Conservation (phyloP, 495 filamentous ascomycete genomes). For the Penicillium coffeae region DNA sequence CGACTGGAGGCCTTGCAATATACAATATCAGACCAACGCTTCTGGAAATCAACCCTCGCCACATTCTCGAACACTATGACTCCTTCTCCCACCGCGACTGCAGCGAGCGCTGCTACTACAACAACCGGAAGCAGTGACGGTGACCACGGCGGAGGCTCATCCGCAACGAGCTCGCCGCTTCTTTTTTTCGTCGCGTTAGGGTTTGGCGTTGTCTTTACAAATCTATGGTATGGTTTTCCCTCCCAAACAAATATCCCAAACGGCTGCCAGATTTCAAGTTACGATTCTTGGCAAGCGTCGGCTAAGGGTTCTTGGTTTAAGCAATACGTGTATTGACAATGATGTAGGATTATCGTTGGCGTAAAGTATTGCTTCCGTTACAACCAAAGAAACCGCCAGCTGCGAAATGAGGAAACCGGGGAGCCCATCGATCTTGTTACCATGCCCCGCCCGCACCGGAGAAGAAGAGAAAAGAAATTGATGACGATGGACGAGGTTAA, state of each 20-base stretch:
- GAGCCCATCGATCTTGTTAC: slow-evolving; percentile 77
- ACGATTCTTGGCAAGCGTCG: too few relatives aligned
- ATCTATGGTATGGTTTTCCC: slow-evolving; percentile 72
- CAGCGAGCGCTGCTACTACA: slow-evolving; percentile 21
- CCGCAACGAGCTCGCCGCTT: slow-evolving; percentile 74
- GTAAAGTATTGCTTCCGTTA: slow-evolving; percentile 99
- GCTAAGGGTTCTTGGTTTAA: too few relatives aligned
- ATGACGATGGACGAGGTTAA: slow-evolving; percentile 99
- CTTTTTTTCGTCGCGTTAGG: slow-evolving; percentile 96
- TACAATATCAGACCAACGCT: neutral
- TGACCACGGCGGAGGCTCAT: slow-evolving; percentile 4
- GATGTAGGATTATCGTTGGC: slow-evolving; percentile 90
- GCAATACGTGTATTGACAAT: slow-evolving; percentile 8
- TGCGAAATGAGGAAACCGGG: slow-evolving; percentile 75
- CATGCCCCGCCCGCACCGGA: slow-evolving; percentile 74
- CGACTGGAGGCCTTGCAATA: neutral
- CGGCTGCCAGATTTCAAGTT: too few relatives aligned
- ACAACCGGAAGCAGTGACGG: slow-evolving; percentile 7
- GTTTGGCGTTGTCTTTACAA: slow-evolving; percentile 98
- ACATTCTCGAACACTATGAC: slow-evolving; percentile 10
- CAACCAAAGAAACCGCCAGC: slow-evolving; percentile 84
- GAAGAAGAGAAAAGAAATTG: slow-evolving; percentile 90
- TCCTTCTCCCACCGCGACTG: slow-evolving; percentile 19
- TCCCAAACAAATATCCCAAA: neutral
- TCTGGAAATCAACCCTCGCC: neutral